Percentiles rank a stretch among this genome's conserved stretches.
phyloP scores from a whole-genome alignment of 2,329 filamentous ascomycete species.

The Coniosporium tulheliwenetii region DNA sequence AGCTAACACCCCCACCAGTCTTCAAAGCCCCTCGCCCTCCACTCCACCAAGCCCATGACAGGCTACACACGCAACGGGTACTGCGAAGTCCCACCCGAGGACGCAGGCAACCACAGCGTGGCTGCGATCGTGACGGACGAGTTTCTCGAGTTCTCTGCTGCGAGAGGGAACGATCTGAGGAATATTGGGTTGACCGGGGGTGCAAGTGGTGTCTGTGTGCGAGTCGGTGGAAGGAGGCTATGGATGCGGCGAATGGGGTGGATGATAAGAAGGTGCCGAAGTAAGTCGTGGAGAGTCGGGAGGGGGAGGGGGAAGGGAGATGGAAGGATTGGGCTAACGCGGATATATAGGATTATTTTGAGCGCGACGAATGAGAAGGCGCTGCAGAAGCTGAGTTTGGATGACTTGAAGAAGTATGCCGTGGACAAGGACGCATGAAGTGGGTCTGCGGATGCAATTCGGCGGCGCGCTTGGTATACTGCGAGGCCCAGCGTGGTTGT shows the following conservation, averaged over 20 bases:
- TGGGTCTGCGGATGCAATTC: neutral
- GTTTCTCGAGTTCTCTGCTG: conserved; percentile 46
- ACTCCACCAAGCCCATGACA: conserved; percentile 42
- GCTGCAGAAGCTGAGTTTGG: conserved; percentile 29
- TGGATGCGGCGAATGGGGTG: conserved; percentile 34
- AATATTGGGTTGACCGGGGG: conserved; percentile 38
- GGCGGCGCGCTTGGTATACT: too few species aligned
- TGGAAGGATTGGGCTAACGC: conserved; percentile 5
- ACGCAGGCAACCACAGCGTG: conserved; percentile 44
- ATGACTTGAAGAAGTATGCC: conserved; percentile 35
- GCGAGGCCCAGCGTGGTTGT: too few species aligned
- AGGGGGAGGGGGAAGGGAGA: neutral
- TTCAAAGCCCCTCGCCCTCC: conserved; percentile 42
- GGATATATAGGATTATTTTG: conserved; percentile 27
- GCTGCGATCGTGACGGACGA: conserved; percentile 39
- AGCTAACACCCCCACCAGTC: conserved; percentile 19
- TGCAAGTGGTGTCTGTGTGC: conserved; percentile 51
- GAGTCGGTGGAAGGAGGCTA: conserved; percentile 42
- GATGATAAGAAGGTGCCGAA: conserved; percentile 30
- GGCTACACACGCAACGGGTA: conserved; percentile 47
- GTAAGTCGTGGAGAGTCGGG: conserved; percentile 5
- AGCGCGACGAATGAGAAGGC: conserved; percentile 38
- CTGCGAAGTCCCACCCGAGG: conserved; percentile 37
- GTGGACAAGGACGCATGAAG: conserved; percentile 17
- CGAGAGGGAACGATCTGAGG: conserved; percentile 43